Conservation (phyloP, 768 basidiomycete genomes). For the Tricholoma matsutake region DNA sequence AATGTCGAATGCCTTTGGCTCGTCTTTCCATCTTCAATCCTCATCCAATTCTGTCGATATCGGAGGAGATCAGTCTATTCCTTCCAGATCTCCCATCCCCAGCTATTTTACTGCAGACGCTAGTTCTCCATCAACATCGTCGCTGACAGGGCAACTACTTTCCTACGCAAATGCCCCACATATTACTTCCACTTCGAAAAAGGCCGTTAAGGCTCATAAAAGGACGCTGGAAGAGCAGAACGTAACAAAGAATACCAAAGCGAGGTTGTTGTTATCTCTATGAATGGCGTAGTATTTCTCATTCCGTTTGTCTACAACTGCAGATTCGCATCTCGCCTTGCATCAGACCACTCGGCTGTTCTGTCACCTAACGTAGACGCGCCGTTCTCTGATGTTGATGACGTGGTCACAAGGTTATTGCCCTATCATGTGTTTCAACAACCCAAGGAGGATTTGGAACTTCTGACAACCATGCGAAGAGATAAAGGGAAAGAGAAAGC, state of each 20-base stretch:
- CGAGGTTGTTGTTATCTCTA: constrained; percentile 35
- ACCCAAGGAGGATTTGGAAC: constrained; percentile 59
- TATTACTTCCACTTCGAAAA: constrained; percentile 16
- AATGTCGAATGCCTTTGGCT: constrained; percentile 41
- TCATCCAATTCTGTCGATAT: constrained; percentile 15
- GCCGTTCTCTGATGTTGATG: constrained; percentile 59
- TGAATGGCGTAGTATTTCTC: neutral
- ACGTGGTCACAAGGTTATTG: constrained; percentile 67
- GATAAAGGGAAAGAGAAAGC: constrained; percentile 70
- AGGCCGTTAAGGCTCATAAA: constrained; percentile 28
- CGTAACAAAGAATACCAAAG: constrained; percentile 42
- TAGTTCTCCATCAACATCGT: constrained; percentile 22
- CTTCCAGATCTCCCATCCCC: constrained; percentile 18
- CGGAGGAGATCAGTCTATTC: constrained; percentile 9
- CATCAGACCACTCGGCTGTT: constrained; percentile 58
- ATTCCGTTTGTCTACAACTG: neutral
- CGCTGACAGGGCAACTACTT: constrained; percentile 27
- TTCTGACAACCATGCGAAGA: constrained; percentile 33
- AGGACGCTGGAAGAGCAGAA: constrained; percentile 51
- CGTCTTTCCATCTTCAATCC: constrained; percentile 30
- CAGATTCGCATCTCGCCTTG: constrained; percentile 55
- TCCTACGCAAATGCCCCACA: constrained; percentile 11
- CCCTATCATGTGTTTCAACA: constrained; percentile 83
- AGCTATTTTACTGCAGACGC: constrained; percentile 22
- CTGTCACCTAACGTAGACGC: constrained; percentile 66